Evolutionary conservation across 148 eudicot genomes (phyloP), one percentile per base, ranked within the genome.

Genomic region (Vaccinium macrocarpon): DNA sequence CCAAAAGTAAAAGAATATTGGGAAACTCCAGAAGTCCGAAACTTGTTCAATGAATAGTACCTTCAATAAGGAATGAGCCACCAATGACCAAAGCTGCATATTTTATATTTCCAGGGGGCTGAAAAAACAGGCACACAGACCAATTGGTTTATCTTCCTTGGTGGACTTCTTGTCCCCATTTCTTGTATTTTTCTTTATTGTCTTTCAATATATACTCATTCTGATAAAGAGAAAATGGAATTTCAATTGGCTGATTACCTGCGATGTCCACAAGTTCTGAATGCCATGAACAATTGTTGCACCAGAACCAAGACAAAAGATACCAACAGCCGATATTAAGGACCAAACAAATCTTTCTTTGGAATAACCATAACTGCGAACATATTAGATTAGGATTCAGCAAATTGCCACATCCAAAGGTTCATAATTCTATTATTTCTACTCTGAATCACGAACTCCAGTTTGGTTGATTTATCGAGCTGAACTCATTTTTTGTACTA

Each of bases 331-430:
- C 64, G 99, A 97, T 88, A 97, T 97, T 90, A 97, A 93, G 76
- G 99, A 93, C 99, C 99, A 97, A 72, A 97, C 98, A 90, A 97
- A 97, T 90, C 98, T 90, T 88, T 97, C 99, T 88, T 95, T 97
- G 71, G 97, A 95, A 86, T 95, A 97, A 84, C 99, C 99, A 82
- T 97, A 97, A 53, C 99, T 97, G 86, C 78, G 13, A 83, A 88
- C 82, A 89, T 29, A 80, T 88, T 82, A 78, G 72, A 85, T 81
- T 84, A n/a, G 53, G 76, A 35, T 82, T 72, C 61, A 84, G 78
- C 32, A 81, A 25, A n/a, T 61, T 2, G 11, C 64, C 11, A 23
- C 48, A 53, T 62, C 73, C 80, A 82, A 42, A 74, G 7, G 55
- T 21, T 48, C 50, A 19, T 19, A 48, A 23, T 35, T 21, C 35